Percentiles rank a stretch among this genome's conserved stretches.
phyloP scores from a whole-genome alignment of 2,329 filamentous ascomycete species.

The Fusarium chuoi region DNA sequence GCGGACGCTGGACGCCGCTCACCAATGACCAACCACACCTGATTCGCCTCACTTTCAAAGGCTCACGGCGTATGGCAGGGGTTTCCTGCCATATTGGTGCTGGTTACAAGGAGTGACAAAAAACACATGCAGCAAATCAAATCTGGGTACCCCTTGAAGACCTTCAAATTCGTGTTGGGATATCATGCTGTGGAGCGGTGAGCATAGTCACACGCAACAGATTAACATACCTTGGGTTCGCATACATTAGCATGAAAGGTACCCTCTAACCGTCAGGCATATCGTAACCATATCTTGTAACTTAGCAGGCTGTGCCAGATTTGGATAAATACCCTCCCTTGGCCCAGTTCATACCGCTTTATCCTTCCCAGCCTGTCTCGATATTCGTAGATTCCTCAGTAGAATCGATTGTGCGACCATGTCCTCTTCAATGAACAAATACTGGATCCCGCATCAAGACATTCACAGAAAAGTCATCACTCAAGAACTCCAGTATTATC shows the following conservation, averaged over 20 bases:
- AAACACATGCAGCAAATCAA: slow-evolving; percentile 38
- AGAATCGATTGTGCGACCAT: slow-evolving; percentile 32
- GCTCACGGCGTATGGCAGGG: slow-evolving; percentile 40
- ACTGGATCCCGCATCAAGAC: slow-evolving; percentile 69
- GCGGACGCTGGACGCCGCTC: slow-evolving; percentile 38
- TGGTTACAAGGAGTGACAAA: slow-evolving; percentile 36
- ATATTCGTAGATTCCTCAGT: slow-evolving; percentile 13
- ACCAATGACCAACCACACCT: slow-evolving; percentile 42
- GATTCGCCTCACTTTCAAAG: slow-evolving; percentile 46
- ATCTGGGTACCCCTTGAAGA: slow-evolving; percentile 34
- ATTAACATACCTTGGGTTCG: slow-evolving; percentile 41
- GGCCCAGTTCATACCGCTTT: slow-evolving; percentile 20
- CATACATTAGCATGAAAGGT: slow-evolving; percentile 40
- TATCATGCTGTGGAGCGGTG: slow-evolving; percentile 41
- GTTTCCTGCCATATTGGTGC: slow-evolving; percentile 38
- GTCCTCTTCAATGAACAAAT: slow-evolving; percentile 61
- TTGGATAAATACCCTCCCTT: slow-evolving; percentile 43
- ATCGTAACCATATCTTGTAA: slow-evolving; percentile 33
- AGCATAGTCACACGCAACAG: slow-evolving; percentile 40
- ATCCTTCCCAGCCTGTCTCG: slow-evolving; percentile 24
- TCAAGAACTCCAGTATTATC: slow-evolving; percentile 66
- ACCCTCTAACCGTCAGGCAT: slow-evolving; percentile 37
- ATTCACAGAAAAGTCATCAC: slow-evolving; percentile 71
- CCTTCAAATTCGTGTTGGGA: slow-evolving; percentile 35
- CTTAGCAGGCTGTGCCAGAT: slow-evolving; percentile 22